Evolutionary conservation across 306 rosid species (phyloP).

Genomic region (Astragalus membranaceus): DNA sequence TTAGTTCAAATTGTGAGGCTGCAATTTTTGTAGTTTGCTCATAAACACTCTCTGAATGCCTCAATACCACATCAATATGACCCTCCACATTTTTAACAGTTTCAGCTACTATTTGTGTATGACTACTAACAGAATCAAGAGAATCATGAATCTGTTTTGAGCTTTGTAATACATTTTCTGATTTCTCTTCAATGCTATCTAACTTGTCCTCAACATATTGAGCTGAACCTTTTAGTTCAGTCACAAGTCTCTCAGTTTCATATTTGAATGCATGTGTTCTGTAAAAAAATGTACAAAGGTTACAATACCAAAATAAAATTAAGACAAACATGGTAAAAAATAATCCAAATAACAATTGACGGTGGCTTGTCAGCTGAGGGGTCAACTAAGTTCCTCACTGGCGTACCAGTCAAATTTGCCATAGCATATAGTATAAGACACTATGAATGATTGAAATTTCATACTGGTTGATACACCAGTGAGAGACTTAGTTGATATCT

Average conservation of each 20-base stretch:
- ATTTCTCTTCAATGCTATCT: constrained; percentile 46
- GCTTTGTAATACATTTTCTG: constrained; percentile 41
- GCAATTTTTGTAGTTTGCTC: constrained; percentile 59
- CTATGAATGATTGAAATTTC: too few relatives aligned
- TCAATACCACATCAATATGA: constrained; percentile 41
- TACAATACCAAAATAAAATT: background rate
- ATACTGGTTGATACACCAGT: too few relatives aligned
- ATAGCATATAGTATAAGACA: too few relatives aligned
- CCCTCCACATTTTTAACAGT: constrained; percentile 43
- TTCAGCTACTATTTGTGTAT: constrained; percentile 42
- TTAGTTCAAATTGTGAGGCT: constrained; percentile 46
- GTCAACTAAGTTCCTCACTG: too few relatives aligned
- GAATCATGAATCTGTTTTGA: constrained; percentile 43
- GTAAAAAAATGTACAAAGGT: constrained; percentile 9
- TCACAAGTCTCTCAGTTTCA: constrained; percentile 77
- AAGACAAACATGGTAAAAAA: background rate
- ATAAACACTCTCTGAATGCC: constrained; percentile 47
- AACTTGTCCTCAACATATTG: constrained; percentile 60
- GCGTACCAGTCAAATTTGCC: too few relatives aligned
- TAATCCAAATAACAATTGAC: background rate
- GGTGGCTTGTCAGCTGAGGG: too few relatives aligned
- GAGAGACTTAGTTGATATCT: too few relatives aligned
- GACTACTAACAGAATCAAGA: constrained; percentile 38
- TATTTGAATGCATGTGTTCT: constrained; percentile 63
- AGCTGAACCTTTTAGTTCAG: constrained; percentile 61